phyloP scores from a whole-genome alignment of 78 protist species.

The Speleostelium caveatum region DNA sequence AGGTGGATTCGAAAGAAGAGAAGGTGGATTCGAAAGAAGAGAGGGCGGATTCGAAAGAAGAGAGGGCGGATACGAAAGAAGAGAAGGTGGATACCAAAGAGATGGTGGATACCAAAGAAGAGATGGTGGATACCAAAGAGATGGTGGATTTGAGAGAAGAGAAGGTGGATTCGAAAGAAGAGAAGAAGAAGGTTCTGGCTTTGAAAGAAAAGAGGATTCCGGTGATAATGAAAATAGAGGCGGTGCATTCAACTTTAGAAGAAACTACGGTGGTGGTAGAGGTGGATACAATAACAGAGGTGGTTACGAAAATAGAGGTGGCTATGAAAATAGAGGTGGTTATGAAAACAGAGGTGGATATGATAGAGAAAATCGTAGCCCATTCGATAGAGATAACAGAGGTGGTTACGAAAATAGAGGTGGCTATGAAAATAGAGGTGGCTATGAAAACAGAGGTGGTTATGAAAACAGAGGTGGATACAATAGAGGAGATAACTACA shows the following conservation, averaged over 20 bases:
- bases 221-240: slow-evolving; percentile 8
- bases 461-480: not conserved
- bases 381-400: not conserved
- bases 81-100: slow-evolving; percentile 4
- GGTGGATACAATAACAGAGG: not conserved
- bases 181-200: slow-evolving; percentile 36
- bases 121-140: slow-evolving; percentile 18
- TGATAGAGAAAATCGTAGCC: not conserved
- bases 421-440: not conserved
- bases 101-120: not conserved
- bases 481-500: not conserved
- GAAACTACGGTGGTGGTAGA: slow-evolving; percentile 23
- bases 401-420: slow-evolving; percentile 3
- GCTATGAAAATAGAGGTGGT: not conserved
- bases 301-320: not conserved
- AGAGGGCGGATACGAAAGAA: slow-evolving; percentile 13
- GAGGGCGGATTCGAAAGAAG: not conserved
- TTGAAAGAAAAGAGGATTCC: slow-evolving; percentile 24
- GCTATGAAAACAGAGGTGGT: not conserved
- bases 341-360: slow-evolving; percentile 36
- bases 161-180: not conserved
- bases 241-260: slow-evolving; percentile 29
- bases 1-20: too few species aligned
- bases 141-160: too few species aligned
- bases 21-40: slow-evolving; percentile 9